Evolutionary conservation across 805 yeast species (phyloP), one percentile per base, ranked within the genome.

Genomic region (Sugiyamaella lignohabitans): DNA sequence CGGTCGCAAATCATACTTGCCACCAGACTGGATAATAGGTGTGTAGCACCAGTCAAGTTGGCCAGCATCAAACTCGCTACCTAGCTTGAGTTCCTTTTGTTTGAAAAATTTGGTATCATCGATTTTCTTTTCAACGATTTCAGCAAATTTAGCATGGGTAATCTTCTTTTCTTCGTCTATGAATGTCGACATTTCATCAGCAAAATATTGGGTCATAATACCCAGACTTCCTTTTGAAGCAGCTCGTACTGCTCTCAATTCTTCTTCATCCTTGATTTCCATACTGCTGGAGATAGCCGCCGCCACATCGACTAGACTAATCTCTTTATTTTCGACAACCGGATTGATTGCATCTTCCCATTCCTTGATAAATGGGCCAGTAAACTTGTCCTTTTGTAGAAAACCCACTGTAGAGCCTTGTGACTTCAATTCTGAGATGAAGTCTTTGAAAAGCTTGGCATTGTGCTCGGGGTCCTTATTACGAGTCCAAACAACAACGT

Each of bases 41-140:
- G 88, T 79, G 64, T 86, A 87, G 54, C 95, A 85, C 96, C 97
- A 91, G 63, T 91, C 98, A 18, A 91, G 68, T 53, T 79, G 76
- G 51, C 78, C 79, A 3, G 82, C 70, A 58, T 87, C 95, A 51
- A 88, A 83, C 46, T 84, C 91, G 29, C 75, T 69, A 40, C 84
- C 82, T 18, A 76, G 54, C 48, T 73, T 72, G 41, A 78, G 62
- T 53, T 76, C 75, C 58, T 80, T 78, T 58, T 78, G 61, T 47
- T 73, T 73, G 63, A 82, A 77, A 69, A 84, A 84, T 55, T 77
- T 79, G n/a, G 69, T 68, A 59, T 84, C 87, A 58, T 87, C 96
- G 56, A 91, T 83, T 63, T 82, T 84, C 59, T 75, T 79, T 62
- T 88, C 96, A 44, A 91, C 74, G 59, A 74, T 75, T 53, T 87